Conservation (phyloP, 495 filamentous ascomycete genomes). For the Chaetomidium leptoderma region DNA sequence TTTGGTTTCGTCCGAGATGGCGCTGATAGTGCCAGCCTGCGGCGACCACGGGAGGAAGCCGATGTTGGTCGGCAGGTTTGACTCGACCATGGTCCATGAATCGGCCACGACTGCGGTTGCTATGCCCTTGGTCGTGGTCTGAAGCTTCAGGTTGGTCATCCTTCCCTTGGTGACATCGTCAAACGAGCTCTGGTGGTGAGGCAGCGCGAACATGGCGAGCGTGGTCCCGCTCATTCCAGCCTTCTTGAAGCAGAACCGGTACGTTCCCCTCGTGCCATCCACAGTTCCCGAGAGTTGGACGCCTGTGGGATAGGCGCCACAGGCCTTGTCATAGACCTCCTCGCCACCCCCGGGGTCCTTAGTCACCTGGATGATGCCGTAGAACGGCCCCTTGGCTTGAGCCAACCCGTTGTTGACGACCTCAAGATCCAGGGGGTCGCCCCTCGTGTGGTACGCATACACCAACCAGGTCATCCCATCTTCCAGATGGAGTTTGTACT, state of each 20-base stretch:
- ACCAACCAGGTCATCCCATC: slow-evolving; percentile 75
- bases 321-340: slow-evolving; percentile 64
- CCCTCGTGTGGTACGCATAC: slow-evolving; percentile 60
- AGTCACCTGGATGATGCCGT: slow-evolving; percentile 74
- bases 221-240: slow-evolving; percentile 52
- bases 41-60: slow-evolving; percentile 72
- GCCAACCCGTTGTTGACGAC: slow-evolving; percentile 46
- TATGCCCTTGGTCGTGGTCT: slow-evolving; percentile 83
- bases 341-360: slow-evolving; percentile 65
- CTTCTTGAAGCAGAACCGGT: slow-evolving; percentile 66
- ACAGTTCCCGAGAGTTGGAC: slow-evolving; percentile 61
- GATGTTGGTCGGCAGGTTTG: slow-evolving; percentile 65
- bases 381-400: slow-evolving; percentile 43
- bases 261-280: slow-evolving; percentile 57
- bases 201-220: slow-evolving; percentile 82
- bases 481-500: slow-evolving; percentile 68
- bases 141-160: slow-evolving; percentile 58
- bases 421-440: slow-evolving; percentile 41
- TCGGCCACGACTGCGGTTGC: slow-evolving; percentile 70
- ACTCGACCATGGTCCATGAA: slow-evolving; percentile 74
- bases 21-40: slow-evolving; percentile 43
- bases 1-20: slow-evolving; percentile 51
- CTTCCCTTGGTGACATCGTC: slow-evolving; percentile 51
- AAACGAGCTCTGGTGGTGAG: slow-evolving; percentile 79
- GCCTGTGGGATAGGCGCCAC: slow-evolving; percentile 66